These are phyloP conservation scores for Eucalyptus sideroxylon DNA, from an alignment of 345 rosid genomes.

Conservation along the genomic window DNA sequence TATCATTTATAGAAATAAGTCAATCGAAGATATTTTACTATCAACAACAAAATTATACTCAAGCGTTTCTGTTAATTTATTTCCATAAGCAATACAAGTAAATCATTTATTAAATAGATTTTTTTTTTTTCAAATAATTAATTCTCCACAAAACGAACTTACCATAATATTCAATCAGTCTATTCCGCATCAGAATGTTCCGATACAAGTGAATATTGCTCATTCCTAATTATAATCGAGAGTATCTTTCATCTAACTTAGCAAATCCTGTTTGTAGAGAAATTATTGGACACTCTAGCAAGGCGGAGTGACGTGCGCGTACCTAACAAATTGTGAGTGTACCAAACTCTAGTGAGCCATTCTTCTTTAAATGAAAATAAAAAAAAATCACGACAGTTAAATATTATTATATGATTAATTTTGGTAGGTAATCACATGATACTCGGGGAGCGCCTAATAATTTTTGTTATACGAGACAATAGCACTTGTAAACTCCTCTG, in stretches of 20 bases:
- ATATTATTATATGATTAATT: neutral
- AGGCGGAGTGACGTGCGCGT: neutral
- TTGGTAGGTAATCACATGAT: neutral
- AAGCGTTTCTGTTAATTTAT: fast-evolving
- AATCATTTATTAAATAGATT: neutral
- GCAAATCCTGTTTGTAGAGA: neutral
- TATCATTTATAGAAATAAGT: neutral
- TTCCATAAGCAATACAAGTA: fast-evolving
- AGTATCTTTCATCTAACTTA: fast-evolving
- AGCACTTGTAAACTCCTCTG: neutral
- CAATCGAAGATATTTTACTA: neutral
- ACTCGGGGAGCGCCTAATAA: neutral
- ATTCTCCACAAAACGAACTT: neutral
- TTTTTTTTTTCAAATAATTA: neutral
- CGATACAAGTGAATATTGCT: neutral
- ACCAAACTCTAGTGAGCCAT: neutral
- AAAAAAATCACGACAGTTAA: neutral
- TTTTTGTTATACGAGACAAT: neutral
- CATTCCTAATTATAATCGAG: neutral
- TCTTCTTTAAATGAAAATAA: neutral
- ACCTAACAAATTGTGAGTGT: neutral
- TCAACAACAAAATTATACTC: neutral
- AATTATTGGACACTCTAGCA: neutral
- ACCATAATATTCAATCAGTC: neutral
- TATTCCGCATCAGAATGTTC: neutral